Conservation (phyloP, 768 basidiomycete species). For the Xerocomellus amylosporus region DNA sequence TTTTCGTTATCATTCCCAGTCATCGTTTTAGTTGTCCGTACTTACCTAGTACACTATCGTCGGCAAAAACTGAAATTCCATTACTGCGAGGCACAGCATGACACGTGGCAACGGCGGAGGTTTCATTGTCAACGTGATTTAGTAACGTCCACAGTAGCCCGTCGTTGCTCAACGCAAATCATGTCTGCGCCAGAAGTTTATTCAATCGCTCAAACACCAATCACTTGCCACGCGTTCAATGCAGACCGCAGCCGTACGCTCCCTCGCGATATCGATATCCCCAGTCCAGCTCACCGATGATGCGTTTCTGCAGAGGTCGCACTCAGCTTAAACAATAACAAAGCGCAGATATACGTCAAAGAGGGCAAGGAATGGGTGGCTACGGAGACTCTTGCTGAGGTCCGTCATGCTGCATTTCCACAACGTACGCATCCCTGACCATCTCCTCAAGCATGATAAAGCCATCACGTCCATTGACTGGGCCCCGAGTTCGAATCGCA, state of each 20-base stretch:
- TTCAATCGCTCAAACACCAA: slow-evolving; percentile 74
- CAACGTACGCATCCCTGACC: background rate
- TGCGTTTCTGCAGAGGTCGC: slow-evolving; percentile 66
- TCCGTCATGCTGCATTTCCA: slow-evolving; percentile 26
- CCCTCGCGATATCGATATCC: background rate
- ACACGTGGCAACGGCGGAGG: slow-evolving; percentile 4
- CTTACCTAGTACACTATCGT: too few relatives aligned
- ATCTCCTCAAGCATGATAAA: slow-evolving; percentile 84
- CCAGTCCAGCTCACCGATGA: slow-evolving; percentile 3
- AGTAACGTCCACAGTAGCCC: too few relatives aligned
- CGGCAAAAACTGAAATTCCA: too few relatives aligned
- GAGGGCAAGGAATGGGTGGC: slow-evolving; percentile 66
- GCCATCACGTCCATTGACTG: slow-evolving; percentile 97
- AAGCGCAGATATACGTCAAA: slow-evolving; percentile 75
- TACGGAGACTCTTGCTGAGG: slow-evolving; percentile 83
- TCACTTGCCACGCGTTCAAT: slow-evolving; percentile 90
- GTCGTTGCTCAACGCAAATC: background rate
- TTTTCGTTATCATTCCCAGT: too few relatives aligned
- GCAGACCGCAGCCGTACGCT: slow-evolving; percentile 80
- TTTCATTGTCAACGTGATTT: too few relatives aligned
- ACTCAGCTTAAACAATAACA: slow-evolving; percentile 86
- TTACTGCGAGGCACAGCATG: background rate
- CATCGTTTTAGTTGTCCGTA: too few relatives aligned
- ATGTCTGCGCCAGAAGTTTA: slow-evolving; percentile 78
- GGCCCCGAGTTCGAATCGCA: slow-evolving; percentile 95